A percentile compares a stretch with the other conserved stretches of the same genome.
phyloP scores from a whole-genome alignment of 306 rosid genomes.

The Ochetophila trinervis region DNA sequence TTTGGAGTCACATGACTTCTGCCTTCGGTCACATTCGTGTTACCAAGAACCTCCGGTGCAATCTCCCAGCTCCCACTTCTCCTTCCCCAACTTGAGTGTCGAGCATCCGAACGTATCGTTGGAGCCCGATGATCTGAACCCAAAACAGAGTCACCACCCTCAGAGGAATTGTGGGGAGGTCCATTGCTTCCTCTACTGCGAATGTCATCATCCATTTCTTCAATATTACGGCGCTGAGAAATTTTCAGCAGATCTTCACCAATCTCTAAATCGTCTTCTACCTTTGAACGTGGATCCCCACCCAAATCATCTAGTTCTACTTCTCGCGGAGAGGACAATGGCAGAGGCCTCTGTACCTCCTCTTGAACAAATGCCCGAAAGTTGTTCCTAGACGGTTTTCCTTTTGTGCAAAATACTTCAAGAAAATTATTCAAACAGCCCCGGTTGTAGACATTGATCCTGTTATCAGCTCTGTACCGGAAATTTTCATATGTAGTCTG shows the following conservation, averaged over 20 bases:
- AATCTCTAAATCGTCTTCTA: conserved; percentile 82
- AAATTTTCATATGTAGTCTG: conserved; percentile 95
- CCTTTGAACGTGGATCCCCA: conserved; percentile 78
- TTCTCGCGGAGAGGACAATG: conserved; percentile 34
- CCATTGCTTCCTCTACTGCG: conserved; percentile 71
- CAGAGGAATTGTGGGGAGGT: conserved; percentile 47
- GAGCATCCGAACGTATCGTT: conserved; percentile 64
- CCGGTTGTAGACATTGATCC: conserved; percentile 65
- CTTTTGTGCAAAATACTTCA: conserved; percentile 76
- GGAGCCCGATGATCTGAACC: conserved; percentile 76
- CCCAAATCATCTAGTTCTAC: conserved; percentile 46
- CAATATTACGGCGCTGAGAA: conserved; percentile 83
- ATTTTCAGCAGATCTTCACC: conserved; percentile 90
- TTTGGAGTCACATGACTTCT: conserved; percentile 52
- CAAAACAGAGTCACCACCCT: conserved; percentile 60
- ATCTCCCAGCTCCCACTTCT: conserved; percentile 83
- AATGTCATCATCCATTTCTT: conserved; percentile 69
- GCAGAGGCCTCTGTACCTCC: conserved; percentile 53
- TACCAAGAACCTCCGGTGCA: conserved; percentile 55
- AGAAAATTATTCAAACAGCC: conserved; percentile 76
- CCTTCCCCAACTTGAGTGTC: conserved; percentile 84
- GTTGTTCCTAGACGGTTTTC: conserved; percentile 72
- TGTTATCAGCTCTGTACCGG: conserved; percentile 74
- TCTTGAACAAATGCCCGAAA: conserved; percentile 74
- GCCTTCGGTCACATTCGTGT: conserved; percentile 64